Percentiles rank a stretch among this genome's conserved stretches.
Conservation (phyloP, 2,329 filamentous ascomycete genomes). For the Epichloe scottii region DNA sequence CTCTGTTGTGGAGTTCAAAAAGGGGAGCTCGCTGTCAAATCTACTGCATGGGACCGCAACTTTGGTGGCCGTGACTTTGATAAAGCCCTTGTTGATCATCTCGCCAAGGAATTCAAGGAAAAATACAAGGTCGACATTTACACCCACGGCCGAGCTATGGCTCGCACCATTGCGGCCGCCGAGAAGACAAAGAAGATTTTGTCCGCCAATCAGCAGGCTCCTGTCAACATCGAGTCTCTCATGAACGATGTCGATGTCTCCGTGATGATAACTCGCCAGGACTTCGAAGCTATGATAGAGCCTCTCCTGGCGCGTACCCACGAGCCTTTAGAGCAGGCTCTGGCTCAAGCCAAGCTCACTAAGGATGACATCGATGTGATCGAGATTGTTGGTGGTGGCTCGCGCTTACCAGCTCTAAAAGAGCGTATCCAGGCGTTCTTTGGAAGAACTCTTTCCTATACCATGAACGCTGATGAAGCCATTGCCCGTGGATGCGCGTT, state of each 20-base stretch:
- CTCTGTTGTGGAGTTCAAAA: conserved; percentile 91
- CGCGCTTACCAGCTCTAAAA: conserved; percentile 88
- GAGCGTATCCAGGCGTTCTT: conserved; percentile 83
- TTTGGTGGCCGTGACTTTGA: conserved; percentile 97
- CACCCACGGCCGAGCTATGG: conserved; percentile 77
- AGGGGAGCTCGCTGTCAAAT: conserved; percentile 88
- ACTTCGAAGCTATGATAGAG: conserved; percentile 82
- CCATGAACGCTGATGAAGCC: conserved; percentile 95
- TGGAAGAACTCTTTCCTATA: conserved; percentile 85
- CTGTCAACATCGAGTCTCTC: conserved; percentile 91
- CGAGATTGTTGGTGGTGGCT: conserved; percentile 89
- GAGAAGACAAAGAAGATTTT: conserved; percentile 99
- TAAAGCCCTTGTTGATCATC: conserved; percentile 86
- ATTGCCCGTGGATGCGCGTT: conserved; percentile 93
- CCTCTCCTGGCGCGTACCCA: conserved; percentile 66
- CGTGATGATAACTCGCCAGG: conserved; percentile 81
- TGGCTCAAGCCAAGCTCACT: conserved; percentile 85
- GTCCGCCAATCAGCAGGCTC: conserved; percentile 85
- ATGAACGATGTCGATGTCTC: conserved; percentile 96
- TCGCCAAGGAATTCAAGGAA: conserved; percentile 90
- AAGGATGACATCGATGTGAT: conserved; percentile 85
- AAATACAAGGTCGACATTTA: conserved; percentile 97
- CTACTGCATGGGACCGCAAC: conserved; percentile 86
- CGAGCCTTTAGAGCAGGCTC: conserved; percentile 72
- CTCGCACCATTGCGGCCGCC: conserved; percentile 74